Conservation (phyloP, 169 alveolate genomes). For the Haemoproteus tartakovskyi region DNA sequence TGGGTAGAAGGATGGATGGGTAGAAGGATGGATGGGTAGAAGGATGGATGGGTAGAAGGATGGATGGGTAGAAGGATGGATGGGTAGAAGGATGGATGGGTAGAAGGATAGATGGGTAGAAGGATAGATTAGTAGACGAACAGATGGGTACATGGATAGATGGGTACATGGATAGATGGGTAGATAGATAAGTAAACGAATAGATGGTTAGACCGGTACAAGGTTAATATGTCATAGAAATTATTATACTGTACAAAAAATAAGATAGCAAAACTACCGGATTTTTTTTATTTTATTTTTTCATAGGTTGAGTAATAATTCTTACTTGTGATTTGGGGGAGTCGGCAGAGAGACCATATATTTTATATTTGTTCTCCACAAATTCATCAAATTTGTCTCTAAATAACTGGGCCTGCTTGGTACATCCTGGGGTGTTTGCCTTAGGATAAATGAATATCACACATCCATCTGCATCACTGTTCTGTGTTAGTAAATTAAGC, state of each 20-base stretch:
- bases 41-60: too few species aligned
- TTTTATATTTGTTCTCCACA: conserved; percentile 35
- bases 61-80: too few species aligned
- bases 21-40: too few species aligned
- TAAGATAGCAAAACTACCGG: background rate
- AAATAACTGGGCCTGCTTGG: conserved; percentile 75
- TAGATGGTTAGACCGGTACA: too few species aligned
- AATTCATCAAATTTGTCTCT: conserved; percentile 46
- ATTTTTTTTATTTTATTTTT: background rate
- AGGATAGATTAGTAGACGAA: too few species aligned
- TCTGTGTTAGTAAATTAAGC: conserved; percentile 43
- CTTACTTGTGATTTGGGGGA: conserved; percentile 49
- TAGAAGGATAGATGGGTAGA: too few species aligned
- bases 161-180: too few species aligned
- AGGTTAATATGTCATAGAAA: too few species aligned
- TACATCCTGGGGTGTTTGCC: conserved; percentile 77
- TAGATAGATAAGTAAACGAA: too few species aligned
- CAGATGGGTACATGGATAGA: too few species aligned
- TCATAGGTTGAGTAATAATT: background rate
- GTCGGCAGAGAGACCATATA: conserved; percentile 75
- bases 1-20: too few species aligned
- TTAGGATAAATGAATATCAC: conserved; percentile 75
- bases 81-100: too few species aligned
- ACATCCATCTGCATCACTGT: conserved; percentile 69
- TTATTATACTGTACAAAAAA: background rate